A percentile compares a stretch with the other conserved stretches of the same genome.
phyloP scores from a whole-genome alignment of 139 green algal species.

The Desmodesmus armatus region DNA sequence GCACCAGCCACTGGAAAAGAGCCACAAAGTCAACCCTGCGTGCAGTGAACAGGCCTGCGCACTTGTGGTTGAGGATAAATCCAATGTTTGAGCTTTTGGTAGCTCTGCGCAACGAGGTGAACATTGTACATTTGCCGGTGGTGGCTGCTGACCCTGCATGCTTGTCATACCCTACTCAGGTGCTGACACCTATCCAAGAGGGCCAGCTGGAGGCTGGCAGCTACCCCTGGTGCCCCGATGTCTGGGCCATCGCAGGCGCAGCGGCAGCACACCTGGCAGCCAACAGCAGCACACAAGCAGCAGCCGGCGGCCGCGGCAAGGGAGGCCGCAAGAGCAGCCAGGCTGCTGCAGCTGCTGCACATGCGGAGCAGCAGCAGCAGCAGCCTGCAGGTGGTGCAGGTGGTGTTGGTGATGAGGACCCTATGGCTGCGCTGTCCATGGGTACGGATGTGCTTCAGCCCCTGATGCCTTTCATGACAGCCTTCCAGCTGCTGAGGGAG shows the following conservation, averaged over 20 bases:
- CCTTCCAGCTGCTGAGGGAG: conserved; percentile 43
- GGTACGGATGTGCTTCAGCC: conserved; percentile 44
- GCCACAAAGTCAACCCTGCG: no score
- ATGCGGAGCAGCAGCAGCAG: neutral
- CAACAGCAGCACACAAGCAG: no score
- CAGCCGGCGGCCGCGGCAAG: neutral
- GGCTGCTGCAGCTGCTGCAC: neutral
- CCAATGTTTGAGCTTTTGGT: no score
- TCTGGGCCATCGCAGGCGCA: conserved; percentile 30
- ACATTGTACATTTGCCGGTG: no score
- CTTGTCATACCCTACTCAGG: conserved; percentile 7
- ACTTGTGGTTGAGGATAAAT: no score
- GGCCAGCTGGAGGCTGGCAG: conserved; percentile 34
- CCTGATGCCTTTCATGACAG: conserved; percentile 49
- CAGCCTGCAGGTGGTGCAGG: neutral
- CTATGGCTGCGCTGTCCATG: conserved; percentile 30
- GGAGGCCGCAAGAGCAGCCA: neutral
- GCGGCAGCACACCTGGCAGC: conserved; percentile 14
- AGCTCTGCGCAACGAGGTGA: no score
- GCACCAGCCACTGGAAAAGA: no score
- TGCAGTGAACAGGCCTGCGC: no score
- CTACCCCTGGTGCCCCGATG: conserved; percentile 46
- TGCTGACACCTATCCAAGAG: conserved; percentile 40
- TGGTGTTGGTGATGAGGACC: conserved; percentile 2
- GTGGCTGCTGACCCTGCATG: neutral